phyloP scores from a whole-genome alignment of 805 yeast species.

The Kockiozyma suomiensis region DNA sequence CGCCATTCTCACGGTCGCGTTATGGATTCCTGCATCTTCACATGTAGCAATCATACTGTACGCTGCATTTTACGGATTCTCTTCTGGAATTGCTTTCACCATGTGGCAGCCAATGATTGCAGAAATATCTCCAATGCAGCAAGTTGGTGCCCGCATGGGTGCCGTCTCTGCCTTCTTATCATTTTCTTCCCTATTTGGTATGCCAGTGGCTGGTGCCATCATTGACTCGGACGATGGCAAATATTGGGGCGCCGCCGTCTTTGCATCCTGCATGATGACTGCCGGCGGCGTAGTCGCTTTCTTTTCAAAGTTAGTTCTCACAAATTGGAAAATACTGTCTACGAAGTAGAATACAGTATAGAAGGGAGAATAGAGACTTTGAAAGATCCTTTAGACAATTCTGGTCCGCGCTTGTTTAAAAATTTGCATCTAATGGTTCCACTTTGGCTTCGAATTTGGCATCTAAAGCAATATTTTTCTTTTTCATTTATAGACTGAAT shows the following conservation, averaged over 20 bases:
- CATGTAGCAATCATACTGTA: conserved; percentile 41
- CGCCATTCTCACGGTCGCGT: conserved; percentile 40
- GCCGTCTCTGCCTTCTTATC: conserved; percentile 60
- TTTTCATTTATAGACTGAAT: neutral
- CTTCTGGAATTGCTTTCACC: conserved; percentile 42
- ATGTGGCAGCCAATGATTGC: conserved; percentile 43
- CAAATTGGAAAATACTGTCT: neutral
- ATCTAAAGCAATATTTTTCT: too few species aligned
- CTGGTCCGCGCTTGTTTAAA: too few species aligned
- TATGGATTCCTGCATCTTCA: conserved; percentile 44
- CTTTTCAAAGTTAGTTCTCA: conserved; percentile 6
- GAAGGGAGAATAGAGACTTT: too few species aligned
- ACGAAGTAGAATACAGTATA: too few species aligned
- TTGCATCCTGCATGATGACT: conserved; percentile 29
- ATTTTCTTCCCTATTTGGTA: conserved; percentile 46
- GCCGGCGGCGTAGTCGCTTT: conserved; percentile 17
- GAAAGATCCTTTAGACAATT: too few species aligned
- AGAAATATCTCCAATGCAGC: conserved; percentile 36
- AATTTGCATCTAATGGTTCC: too few species aligned
- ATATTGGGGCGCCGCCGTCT: conserved; percentile 34
- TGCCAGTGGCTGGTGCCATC: conserved; percentile 42
- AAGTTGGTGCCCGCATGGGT: conserved; percentile 55
- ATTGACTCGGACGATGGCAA: conserved; percentile 27
- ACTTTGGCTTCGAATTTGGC: too few species aligned
- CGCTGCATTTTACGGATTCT: conserved; percentile 40